These are phyloP conservation scores for Silene noctiflora DNA, from an alignment of 179 eudicot genomes.

Conservation along the genomic window DNA sequence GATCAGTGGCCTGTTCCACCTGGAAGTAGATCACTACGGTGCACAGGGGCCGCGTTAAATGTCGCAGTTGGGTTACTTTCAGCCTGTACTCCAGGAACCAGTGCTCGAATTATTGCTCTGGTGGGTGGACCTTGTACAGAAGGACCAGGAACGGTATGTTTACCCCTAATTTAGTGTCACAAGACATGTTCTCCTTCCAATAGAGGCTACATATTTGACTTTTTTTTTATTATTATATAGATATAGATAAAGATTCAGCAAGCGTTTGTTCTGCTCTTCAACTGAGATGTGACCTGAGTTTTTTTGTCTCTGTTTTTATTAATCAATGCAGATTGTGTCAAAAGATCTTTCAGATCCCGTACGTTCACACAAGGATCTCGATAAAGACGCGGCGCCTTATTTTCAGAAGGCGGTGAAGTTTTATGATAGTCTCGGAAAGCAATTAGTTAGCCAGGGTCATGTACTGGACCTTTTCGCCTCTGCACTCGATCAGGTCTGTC, in stretches of 20 bases:
- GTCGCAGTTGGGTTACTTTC: conserved; percentile 84
- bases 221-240: no score
- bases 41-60: conserved; percentile 93
- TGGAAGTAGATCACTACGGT: conserved; percentile 74
- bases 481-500: conserved; percentile 91
- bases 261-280: neutral
- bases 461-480: conserved; percentile 94
- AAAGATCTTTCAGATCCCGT: conserved; percentile 92
- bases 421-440: conserved; percentile 76
- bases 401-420: conserved; percentile 83
- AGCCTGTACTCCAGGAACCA: conserved; percentile 76
- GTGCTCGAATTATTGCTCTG: conserved; percentile 85
- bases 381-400: conserved; percentile 95
- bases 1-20: conserved; percentile 93
- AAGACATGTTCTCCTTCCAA: neutral
- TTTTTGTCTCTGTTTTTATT: conserved; percentile 1
- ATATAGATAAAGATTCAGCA: neutral
- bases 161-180: neutral
- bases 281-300: neutral
- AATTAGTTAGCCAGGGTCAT: conserved; percentile 91
- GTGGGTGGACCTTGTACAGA: conserved; percentile 99
- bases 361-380: conserved; percentile 97
- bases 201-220: neutral
- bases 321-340: conserved; percentile 69
- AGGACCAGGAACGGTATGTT: conserved; percentile 89